These are phyloP conservation scores for Penicillium sclerotigenum DNA, from an alignment of 2,329 filamentous ascomycete genomes.

Conservation along the genomic window DNA sequence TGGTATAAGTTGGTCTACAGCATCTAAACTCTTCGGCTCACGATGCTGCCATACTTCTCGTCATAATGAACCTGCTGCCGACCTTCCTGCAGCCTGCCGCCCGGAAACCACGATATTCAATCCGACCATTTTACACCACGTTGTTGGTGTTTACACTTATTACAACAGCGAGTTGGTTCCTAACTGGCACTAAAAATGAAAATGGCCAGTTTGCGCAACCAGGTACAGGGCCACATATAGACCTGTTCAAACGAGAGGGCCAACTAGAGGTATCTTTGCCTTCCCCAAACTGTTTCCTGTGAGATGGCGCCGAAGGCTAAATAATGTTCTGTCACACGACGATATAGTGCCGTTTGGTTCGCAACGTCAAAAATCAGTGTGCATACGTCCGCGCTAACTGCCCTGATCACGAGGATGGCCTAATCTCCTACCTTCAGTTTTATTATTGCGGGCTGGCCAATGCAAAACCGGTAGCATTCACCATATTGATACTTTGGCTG, in stretches of 20 bases:
- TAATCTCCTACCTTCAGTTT: conserved; percentile 81
- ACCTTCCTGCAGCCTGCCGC: conserved; percentile 21
- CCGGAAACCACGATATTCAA: conserved; percentile 38
- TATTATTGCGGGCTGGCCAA: conserved; percentile 80
- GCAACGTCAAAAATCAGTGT: conserved; percentile 75
- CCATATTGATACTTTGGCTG: conserved; percentile 76
- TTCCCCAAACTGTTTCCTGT: not conserved
- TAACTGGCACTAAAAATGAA: conserved; percentile 12
- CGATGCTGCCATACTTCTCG: conserved; percentile 27
- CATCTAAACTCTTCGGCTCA: conserved; percentile 17
- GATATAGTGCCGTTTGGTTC: conserved; percentile 71
- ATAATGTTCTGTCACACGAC: conserved; percentile 12
- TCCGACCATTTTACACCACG: conserved; percentile 47
- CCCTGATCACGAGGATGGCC: conserved; percentile 80
- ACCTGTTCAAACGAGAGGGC: conserved; percentile 19
- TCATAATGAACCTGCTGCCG: conserved; percentile 26
- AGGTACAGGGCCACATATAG: conserved; percentile 5
- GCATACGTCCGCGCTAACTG: conserved; percentile 80
- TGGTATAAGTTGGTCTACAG: not conserved
- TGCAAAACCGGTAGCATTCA: conserved; percentile 73
- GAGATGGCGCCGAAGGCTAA: conserved; percentile 14
- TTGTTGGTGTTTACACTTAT: conserved; percentile 39
- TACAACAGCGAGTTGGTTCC: conserved; percentile 30
- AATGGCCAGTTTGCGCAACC: not conserved
- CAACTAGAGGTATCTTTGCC: conserved; percentile 29